Base-by-base conservation (phyloP, 257 asterid species). In the Lycium barbarum region DNA sequence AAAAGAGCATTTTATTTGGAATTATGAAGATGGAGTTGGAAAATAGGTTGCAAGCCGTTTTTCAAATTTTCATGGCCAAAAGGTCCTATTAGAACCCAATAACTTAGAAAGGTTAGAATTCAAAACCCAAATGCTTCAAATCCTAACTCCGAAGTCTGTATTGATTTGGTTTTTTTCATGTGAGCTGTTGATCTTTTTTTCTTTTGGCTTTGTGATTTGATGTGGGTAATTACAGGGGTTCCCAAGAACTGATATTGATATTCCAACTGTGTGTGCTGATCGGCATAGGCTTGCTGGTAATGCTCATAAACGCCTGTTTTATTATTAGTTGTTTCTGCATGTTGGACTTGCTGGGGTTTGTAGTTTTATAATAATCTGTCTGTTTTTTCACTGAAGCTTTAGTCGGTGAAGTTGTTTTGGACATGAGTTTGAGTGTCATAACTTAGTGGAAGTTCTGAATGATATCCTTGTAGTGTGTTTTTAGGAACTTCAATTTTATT, bases 241-340 rank as follows among this genome's bases (percentile, higher is more conserved):
- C 87, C 99, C 99, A 22, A 91, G 98, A 91, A 57, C 93, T 2
- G 99, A 95, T 85, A 91, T 96, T 74, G 99, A 95, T 87, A 89
- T 96, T 83, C 93, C 90, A 2, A 61, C 88, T 12, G 98, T 95
- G 58, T 87, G 99, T 85, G 93, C 95, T 14, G 92, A 93, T 45
- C 94, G 99, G 53, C 94, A 59, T 62, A 90, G 91, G 88, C 98
- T 96, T 87, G 88, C 96, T 82, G 98, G 99, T 95, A 91, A 49
- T 73, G 59, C 7, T 49, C 18, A 11, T 61, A 20, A 26, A 35
- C 33, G 4, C 4, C 36, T 38, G 33, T 67, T 40, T 78, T 5
- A 33, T 26, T 40, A 6, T 45, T 76, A 66, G 84, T 36, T 63
- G 18, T 33, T 38, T 26, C 51, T 67, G 74, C 4, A 67, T 33